These are phyloP conservation scores for Pontederia crassipes DNA, from an alignment of 176 grass and related monocot genomes.

Conservation along the genomic window DNA sequence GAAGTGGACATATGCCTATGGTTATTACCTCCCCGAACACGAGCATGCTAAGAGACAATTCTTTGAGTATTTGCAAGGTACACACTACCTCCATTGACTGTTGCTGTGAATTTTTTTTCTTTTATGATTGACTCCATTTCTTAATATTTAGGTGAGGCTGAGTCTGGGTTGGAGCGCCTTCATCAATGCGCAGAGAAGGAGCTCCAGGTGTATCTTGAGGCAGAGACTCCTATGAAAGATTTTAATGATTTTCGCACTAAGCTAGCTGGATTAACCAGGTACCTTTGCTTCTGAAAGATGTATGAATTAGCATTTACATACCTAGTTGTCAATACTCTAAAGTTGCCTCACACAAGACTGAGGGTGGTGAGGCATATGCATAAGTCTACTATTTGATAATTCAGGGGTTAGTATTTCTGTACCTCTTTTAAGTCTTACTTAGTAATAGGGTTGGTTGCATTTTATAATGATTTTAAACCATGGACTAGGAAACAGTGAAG, in stretches of 20 bases:
- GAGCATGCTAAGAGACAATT: slow-evolving; percentile 58
- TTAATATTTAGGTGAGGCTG: slow-evolving; percentile 59
- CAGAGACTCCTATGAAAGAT: slow-evolving; percentile 20
- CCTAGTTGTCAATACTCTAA: too few species aligned
- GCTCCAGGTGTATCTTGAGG: slow-evolving; percentile 39
- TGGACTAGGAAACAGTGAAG: too few species aligned
- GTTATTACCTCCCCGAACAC: slow-evolving; percentile 72
- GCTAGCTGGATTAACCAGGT: slow-evolving; percentile 79
- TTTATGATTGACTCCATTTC: slow-evolving; percentile 17
- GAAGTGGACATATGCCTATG: slow-evolving; percentile 94
- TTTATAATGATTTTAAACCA: too few species aligned
- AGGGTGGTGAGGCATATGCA: too few species aligned
- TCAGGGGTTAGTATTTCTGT: too few species aligned
- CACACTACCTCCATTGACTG: not conserved
- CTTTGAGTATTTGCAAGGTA: slow-evolving; percentile 97
- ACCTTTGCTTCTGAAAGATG: not conserved
- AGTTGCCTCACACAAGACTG: too few species aligned
- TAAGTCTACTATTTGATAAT: too few species aligned
- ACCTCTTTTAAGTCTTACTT: too few species aligned
- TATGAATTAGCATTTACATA: too few species aligned
- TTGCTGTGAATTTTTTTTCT: slow-evolving; percentile 3
- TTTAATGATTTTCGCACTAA: slow-evolving; percentile 61
- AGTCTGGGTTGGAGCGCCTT: slow-evolving; percentile 85
- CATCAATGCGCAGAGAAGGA: slow-evolving; percentile 98
- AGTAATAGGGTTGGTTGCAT: too few species aligned